These are phyloP conservation scores for Nicotiana otophora DNA, from an alignment of 257 asterid species.

Conservation along the genomic window DNA sequence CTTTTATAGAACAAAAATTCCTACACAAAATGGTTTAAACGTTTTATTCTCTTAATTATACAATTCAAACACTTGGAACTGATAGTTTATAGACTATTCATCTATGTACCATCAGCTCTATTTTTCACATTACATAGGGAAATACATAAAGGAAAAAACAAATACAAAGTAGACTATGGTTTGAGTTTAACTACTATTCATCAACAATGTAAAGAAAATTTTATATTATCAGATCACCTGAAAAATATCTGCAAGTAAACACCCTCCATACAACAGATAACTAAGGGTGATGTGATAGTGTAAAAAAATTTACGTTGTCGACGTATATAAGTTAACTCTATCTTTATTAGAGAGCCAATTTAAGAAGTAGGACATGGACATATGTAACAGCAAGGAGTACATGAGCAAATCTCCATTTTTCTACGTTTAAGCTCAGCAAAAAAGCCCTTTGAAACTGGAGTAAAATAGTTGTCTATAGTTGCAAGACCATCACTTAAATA, in stretches of 20 bases:
- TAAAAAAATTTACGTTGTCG: no score
- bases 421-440: background rate
- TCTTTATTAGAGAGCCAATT: background rate
- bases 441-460: constrained; percentile 9
- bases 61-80: background rate
- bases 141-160: no score
- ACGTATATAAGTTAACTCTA: background rate
- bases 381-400: constrained; percentile 8
- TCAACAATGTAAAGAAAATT: accelerated
- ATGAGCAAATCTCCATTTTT: constrained; percentile 5
- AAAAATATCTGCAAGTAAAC: background rate
- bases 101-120: background rate
- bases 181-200: background rate
- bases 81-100: background rate
- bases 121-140: background rate
- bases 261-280: background rate
- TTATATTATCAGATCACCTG: background rate
- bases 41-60: background rate
- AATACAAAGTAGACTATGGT: no score
- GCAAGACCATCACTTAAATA: background rate
- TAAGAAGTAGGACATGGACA: background rate
- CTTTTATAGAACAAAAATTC: no score
- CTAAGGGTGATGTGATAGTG: background rate
- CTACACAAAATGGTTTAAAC: no score
- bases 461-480: constrained; percentile 1